Evolutionary conservation across 331 rosid species (phyloP), one percentile per base, ranked within the genome.

Genomic region (Quercus tomentella): DNA sequence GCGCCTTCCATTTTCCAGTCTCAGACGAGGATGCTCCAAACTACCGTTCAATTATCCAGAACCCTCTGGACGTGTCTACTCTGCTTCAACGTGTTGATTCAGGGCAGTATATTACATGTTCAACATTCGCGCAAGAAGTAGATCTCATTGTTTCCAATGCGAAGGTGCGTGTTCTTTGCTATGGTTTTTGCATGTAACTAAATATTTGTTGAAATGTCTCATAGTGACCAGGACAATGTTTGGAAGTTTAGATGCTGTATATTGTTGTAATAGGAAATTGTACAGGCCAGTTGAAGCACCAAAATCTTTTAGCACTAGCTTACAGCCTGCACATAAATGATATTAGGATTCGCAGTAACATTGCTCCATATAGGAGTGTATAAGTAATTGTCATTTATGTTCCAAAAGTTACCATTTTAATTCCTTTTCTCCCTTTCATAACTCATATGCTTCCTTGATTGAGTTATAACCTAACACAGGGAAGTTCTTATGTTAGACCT

Each of bases 21-120:
- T 81, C 81, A 7, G 99, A 96, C 77, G 99, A 96, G 81, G 99
- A 96, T 79, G 99, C 99, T 66, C 99, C 99, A 58, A 91, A 96
- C 88, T 96, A 96, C 82, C 96, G 96, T 61, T 22, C 91, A 74
- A 83, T 96, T 30, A 93, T 96, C 74, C 99, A 96, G 80, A 96
- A 88, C 85, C 98, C 99, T 16, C 90, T 96, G 97, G 98, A 96
- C 79, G 62, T 91, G 85, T 94, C 99, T 63, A 91, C 96, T 26
- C 77, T 96, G 74, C 89, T 96, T 82, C 97, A 90, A 79, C 93
- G 86, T 70, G 99, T 96, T 77, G 99, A 96, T 83, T 88, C 94
- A 51, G 97, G 99, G 28, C 91, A 84, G 77, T 96, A 93, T 82
- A 84, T 96, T 81, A 76, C 94, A 61, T 88, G 90, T 71, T 81